phyloP scores from a whole-genome alignment of 2,329 filamentous ascomycete genomes.

The Aquanectria penicillioides region DNA sequence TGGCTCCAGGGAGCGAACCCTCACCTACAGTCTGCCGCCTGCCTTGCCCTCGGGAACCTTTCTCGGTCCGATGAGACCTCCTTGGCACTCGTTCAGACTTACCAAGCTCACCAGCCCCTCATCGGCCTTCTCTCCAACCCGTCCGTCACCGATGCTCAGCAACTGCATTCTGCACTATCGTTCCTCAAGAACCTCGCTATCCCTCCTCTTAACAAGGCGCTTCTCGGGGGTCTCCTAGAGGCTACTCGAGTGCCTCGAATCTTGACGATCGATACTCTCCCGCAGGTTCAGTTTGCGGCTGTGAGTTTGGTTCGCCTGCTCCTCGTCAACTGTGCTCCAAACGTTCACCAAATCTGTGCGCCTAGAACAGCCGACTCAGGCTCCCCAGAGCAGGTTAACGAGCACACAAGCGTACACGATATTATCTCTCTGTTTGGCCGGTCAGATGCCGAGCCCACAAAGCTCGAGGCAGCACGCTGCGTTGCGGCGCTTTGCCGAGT shows the following conservation, averaged over 20 bases:
- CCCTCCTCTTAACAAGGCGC: conserved; percentile 62
- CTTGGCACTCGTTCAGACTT: conserved; percentile 57
- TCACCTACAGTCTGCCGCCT: conserved; percentile 65
- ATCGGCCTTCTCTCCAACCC: conserved; percentile 55
- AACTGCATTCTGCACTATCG: conserved; percentile 66
- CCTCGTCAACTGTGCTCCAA: conserved; percentile 61
- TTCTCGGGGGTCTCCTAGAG: conserved; percentile 60
- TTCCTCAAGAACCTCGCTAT: conserved; percentile 74
- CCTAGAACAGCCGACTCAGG: conserved; percentile 48
- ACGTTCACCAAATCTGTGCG: conserved; percentile 60
- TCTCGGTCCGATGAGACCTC: conserved; percentile 67
- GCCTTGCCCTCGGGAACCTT: conserved; percentile 70
- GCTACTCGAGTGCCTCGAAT: conserved; percentile 60
- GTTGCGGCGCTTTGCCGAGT: conserved; percentile 63
- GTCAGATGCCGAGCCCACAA: conserved; percentile 60
- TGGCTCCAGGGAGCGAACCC: conserved; percentile 57
- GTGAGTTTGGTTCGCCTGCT: conserved; percentile 68
- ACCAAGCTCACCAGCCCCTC: conserved; percentile 56
- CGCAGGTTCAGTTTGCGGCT: conserved; percentile 69
- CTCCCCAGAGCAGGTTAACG: conserved; percentile 31
- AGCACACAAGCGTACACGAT: conserved; percentile 48
- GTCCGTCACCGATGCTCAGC: conserved; percentile 56
- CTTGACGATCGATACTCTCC: conserved; percentile 60
- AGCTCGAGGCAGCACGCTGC: conserved; percentile 67
- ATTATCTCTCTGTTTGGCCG: conserved; percentile 51